Evolutionary conservation across 768 basidiomycete genomes (phyloP), one percentile per base, ranked within the genome.

Genomic region (Suillus bovinus): DNA sequence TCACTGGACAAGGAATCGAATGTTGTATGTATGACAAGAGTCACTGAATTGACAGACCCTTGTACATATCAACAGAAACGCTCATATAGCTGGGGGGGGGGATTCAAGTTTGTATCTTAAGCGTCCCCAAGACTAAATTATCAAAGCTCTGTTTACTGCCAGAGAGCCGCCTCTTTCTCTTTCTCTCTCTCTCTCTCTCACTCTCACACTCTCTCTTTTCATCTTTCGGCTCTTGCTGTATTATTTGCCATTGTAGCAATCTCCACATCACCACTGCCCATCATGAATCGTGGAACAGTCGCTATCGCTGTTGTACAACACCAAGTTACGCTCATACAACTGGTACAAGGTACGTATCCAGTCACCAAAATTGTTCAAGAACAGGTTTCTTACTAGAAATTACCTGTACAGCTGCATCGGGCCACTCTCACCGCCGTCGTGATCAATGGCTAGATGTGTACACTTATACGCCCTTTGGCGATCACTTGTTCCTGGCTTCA

Each of bases 271-370:
- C 10, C 22, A 31, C 73, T 61, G 9, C 50, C 42, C 34, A 75
- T 74, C 71, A 80, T 86, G 79, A 74, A 81, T 66, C 73, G 83
- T 70, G 86, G 89, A 58, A 81, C 83, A 44, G 75, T 89, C 62
- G 89, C 88, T 58, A 82, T 90, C 61, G 89, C 89, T 24, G 69
- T 90, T 62, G 86, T 90, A 52, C 84, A 86, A 66, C 84, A 82
- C 67, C 84, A 86, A 70, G 84, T 91, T 38, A 84, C 83, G 79
- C 71, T 91, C 63, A 85, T 90, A 29, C 50, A 52, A 31, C 31
- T 52, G 6, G 20, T n/a, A n/a, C 85, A 87, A 84, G 84, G 89
- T 87, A 67, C 61, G 73, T 39, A 29, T 34, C 22, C 27, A n/a
- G n/a, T n/a, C n/a, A 11, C 20, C 60, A 13, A 39, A 42, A 44